Conservation (phyloP, 73 alveolate genomes). For the Tetrahymena borealis region DNA sequence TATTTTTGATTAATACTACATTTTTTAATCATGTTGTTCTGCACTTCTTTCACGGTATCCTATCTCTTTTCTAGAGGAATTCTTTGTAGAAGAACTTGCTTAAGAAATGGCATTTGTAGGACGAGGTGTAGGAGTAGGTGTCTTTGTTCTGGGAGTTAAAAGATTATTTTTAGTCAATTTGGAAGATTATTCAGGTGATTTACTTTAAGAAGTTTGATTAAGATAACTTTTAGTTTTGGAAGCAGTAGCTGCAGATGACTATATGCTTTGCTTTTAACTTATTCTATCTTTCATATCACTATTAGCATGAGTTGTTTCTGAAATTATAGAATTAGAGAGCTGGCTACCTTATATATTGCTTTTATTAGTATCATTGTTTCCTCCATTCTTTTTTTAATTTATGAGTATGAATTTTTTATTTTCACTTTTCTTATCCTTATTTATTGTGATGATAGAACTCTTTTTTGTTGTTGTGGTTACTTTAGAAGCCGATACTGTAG, state of each 20-base stretch:
- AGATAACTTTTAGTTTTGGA: not conserved
- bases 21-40: not conserved
- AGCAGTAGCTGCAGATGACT: not conserved
- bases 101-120: not conserved
- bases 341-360: not conserved
- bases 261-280: not conserved
- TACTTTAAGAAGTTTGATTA: not conserved
- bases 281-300: not conserved
- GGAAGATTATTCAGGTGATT: not conserved
- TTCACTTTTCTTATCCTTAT: not conserved
- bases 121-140: not conserved
- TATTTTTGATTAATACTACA: not conserved
- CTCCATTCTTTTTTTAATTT: not conserved
- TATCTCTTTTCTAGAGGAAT: not conserved
- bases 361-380: not conserved
- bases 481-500: not conserved
- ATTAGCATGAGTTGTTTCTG: not conserved
- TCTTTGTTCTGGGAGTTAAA: not conserved
- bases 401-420: not conserved
- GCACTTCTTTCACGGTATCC: not conserved
- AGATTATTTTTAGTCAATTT: not conserved
- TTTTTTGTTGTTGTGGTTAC: not conserved
- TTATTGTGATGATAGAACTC: not conserved
- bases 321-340: not conserved
- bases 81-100: not conserved